Evolutionary conservation across 2,329 filamentous ascomycete genomes (phyloP), one percentile per base, ranked within the genome.

Genomic region (Aschersonia sp.): DNA sequence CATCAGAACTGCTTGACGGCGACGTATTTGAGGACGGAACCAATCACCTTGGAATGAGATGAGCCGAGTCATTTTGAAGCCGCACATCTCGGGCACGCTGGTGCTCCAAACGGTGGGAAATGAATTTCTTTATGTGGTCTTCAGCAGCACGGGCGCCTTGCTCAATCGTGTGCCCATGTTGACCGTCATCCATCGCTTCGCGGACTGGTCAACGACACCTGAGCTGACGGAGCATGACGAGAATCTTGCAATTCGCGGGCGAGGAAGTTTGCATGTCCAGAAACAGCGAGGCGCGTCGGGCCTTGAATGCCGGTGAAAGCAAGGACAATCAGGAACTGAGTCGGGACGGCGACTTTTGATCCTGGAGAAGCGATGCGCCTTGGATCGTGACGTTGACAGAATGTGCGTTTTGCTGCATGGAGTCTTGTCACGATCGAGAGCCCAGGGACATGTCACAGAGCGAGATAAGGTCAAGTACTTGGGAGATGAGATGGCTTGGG

Each of bases 21-120:
- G 20, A 20, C 20, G 20, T 20, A 20, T 10, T 41, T 4, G 20
- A 42, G 20, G 9, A 42, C 6, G 40, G n/a, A 42, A n/a, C 35
- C 6, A 42, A 42, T 28, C 54, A 71, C 70, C 65, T 71, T 28
- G 71, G 71, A 40, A 69, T 58, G 12, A 73, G 59, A 54, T 73
- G 67, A 9, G 61, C 58, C 48, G 66, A 59, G 45, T 71, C 68
- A 49, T 64, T 63, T 40, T 60, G 57, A 47, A 66, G 61, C 5
- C 54, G 60, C 50, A 58, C 52, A 32, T 56, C 53, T 4, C 49
- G 49, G 6, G 51, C 40, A 9, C 40, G 40, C 20, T 46, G n/a
- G 40, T 48, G 43, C 9, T 43, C 28, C 4, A 30, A 4, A 10
- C 46, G 45, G 6, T 9, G 46, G 47, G 10, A 44, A 41, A 35